Percentiles rank a stretch among this genome's conserved stretches.
Evolutionary conservation across 352 stramenopile species (phyloP).

Genomic region (Thalassiosira mediterranea): DNA sequence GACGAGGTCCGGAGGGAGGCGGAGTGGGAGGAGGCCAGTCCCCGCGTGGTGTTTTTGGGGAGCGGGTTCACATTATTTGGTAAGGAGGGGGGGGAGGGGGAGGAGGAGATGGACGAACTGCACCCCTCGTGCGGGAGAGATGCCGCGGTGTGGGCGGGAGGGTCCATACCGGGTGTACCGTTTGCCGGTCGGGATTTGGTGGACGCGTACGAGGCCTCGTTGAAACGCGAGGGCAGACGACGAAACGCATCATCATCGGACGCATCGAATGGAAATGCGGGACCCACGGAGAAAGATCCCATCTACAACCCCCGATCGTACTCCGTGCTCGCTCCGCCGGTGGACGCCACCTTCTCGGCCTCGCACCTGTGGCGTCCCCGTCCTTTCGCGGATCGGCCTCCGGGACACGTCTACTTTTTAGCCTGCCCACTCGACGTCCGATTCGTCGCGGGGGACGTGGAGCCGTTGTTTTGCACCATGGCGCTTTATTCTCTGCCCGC

Average conservation of each 20-base stretch:
- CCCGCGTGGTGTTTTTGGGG: conserved; percentile 69
- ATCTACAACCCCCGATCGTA: conserved; percentile 34
- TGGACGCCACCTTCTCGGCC: conserved; percentile 67
- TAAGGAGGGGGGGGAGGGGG: neutral
- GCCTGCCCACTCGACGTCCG: conserved; percentile 59
- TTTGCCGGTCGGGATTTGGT: conserved; percentile 69
- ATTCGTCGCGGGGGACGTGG: conserved; percentile 57
- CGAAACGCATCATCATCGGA: too few relatives aligned
- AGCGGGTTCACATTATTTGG: conserved; percentile 38
- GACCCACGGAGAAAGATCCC: conserved; percentile 1
- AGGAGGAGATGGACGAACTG: conserved; percentile 19
- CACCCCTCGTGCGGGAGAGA: conserved; percentile 33
- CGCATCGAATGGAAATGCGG: neutral
- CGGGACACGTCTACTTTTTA: conserved; percentile 59
- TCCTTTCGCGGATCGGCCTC: conserved; percentile 74
- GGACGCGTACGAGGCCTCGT: neutral
- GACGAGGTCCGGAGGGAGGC: conserved; percentile 73
- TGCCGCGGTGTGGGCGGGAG: conserved; percentile 32
- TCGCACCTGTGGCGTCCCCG: conserved; percentile 66
- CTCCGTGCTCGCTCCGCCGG: conserved; percentile 71
- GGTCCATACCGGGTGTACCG: conserved; percentile 54
- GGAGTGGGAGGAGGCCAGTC: conserved; percentile 80
- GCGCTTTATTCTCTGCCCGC: conserved; percentile 59
- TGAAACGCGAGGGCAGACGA: neutral
- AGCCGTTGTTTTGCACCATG: conserved; percentile 76